Base-by-base conservation (phyloP, 140 eudicot species). In the Senecio squalidus region DNA sequence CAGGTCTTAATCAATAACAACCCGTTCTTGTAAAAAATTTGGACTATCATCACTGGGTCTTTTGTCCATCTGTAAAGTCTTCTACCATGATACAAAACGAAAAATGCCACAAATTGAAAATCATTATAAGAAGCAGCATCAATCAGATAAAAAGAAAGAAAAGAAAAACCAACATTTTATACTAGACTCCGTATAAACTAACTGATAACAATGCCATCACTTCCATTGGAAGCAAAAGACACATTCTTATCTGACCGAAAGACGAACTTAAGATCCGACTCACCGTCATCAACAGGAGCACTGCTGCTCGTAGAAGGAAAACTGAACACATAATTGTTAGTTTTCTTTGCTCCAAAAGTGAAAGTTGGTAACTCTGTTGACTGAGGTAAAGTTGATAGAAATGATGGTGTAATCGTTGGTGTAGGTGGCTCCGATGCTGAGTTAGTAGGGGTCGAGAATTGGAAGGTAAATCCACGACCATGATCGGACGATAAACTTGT, bases 361-460 rank as follows among this genome's bases (percentile, higher is more conserved):
- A 74, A 87, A 36, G 78, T 55, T 23, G 94, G 98, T 51, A 29
- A 40, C 45, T 55, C 80, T 48, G 55, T 59, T 10, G 79, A 58
- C 64, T 66, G 81, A 30, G 86, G 46, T 50, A 51, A n/a, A n/a
- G 62, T 62, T 1, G 79, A 11, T 8, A 73, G 49, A 51, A 80
- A 76, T 21, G 77, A 71, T 45, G 98, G 96, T 69, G 71, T 43
- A 52, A 91, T 48, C 64, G 98, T 79, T 20, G 96, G 98, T 1
- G 98, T 92, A 11, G 96, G 98, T 14, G 87, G 98, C 74, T 87
- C 98, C 25, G 89, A 59, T 45, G 74, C 60, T 47, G 69, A 66
- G 60, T 83, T 75, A n/a, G 81, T 52, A 28, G 83, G 55, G 58
- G 64, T 81, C 20, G 89, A 74, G 55, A 84, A 73, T 1, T 95